Percentiles rank a stretch among this genome's conserved stretches.
Evolutionary conservation across 352 stramenopile genomes (phyloP).

Genomic region (Globisporangium yorkense): DNA sequence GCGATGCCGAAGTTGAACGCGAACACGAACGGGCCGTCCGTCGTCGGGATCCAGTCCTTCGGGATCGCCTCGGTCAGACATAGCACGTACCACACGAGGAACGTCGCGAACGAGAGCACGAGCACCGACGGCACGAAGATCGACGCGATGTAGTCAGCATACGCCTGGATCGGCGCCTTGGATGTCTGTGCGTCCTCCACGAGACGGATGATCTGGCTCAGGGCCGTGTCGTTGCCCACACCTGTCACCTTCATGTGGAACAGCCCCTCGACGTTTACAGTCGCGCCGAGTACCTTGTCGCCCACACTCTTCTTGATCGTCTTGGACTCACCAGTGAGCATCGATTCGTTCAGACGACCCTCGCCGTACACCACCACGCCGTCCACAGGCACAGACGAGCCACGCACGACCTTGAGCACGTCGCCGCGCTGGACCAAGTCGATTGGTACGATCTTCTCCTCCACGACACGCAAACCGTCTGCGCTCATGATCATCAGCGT

Average conservation of each 20-base stretch:
- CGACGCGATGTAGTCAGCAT: constrained; percentile 94
- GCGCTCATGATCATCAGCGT: constrained; percentile 86
- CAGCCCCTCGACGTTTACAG: constrained; percentile 88
- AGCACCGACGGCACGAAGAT: constrained; percentile 96
- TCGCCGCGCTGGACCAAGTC: constrained; percentile 90
- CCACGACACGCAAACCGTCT: constrained; percentile 42
- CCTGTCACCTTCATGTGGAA: constrained; percentile 92
- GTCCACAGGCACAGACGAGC: constrained; percentile 90
- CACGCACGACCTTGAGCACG: constrained; percentile 91
- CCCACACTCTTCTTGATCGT: constrained; percentile 89
- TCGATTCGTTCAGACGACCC: constrained; percentile 90
- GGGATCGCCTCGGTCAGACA: constrained; percentile 57
- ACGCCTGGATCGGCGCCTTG: constrained; percentile 97
- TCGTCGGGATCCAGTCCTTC: constrained; percentile 53
- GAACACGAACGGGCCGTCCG: constrained; percentile 87
- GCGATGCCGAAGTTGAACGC: constrained; percentile 97
- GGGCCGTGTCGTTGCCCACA: constrained; percentile 89
- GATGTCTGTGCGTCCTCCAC: constrained; percentile 97
- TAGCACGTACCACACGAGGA: constrained; percentile 92
- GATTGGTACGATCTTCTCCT: constrained; percentile 79
- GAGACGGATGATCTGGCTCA: constrained; percentile 98
- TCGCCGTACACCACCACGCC: constrained; percentile 90
- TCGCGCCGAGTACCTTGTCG: constrained; percentile 87
- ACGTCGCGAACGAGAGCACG: constrained; percentile 91
- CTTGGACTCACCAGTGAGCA: constrained; percentile 94